A percentile compares a stretch with the other conserved stretches of the same genome.
phyloP scores from a whole-genome alignment of 352 stramenopile species.

The Phytophthora colocasiae region DNA sequence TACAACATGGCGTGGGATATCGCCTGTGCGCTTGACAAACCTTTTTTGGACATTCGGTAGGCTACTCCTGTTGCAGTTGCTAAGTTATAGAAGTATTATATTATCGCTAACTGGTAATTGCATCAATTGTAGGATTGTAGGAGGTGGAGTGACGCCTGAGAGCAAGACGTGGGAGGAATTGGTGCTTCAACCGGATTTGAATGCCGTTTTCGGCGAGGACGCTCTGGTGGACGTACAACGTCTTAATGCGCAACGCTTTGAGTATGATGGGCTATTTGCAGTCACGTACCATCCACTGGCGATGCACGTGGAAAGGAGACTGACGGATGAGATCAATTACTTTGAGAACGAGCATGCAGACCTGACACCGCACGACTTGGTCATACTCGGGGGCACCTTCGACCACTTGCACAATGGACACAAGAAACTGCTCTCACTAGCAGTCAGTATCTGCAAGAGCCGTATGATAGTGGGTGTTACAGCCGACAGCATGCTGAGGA shows the following conservation, averaged over 20 bases:
- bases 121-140: slow-evolving; percentile 46
- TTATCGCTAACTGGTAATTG: slow-evolving; percentile 1
- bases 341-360: slow-evolving; percentile 76
- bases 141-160: slow-evolving; percentile 29
- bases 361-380: slow-evolving; percentile 59
- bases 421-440: slow-evolving; percentile 90
- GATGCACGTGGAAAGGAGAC: slow-evolving; percentile 55
- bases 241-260: slow-evolving; percentile 73
- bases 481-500: slow-evolving; percentile 74
- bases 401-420: slow-evolving; percentile 93
- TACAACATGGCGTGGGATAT: slow-evolving; percentile 81
- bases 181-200: slow-evolving; percentile 66
- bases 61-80: slow-evolving; percentile 4
- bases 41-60: slow-evolving; percentile 70
- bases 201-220: slow-evolving; percentile 58
- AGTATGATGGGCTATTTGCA: slow-evolving; percentile 55
- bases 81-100: background rate
- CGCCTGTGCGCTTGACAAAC: slow-evolving; percentile 57
- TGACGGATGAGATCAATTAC: slow-evolving; percentile 66
- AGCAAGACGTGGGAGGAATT: slow-evolving; percentile 69
- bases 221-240: slow-evolving; percentile 62
- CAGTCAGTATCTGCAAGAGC: slow-evolving; percentile 57
- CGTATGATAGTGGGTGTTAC: slow-evolving; percentile 84
- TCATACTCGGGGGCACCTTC: slow-evolving; percentile 89
- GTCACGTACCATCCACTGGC: slow-evolving; percentile 74